phyloP scores from a whole-genome alignment of 768 basidiomycete species.

The Tricholoma bakamatsutake region DNA sequence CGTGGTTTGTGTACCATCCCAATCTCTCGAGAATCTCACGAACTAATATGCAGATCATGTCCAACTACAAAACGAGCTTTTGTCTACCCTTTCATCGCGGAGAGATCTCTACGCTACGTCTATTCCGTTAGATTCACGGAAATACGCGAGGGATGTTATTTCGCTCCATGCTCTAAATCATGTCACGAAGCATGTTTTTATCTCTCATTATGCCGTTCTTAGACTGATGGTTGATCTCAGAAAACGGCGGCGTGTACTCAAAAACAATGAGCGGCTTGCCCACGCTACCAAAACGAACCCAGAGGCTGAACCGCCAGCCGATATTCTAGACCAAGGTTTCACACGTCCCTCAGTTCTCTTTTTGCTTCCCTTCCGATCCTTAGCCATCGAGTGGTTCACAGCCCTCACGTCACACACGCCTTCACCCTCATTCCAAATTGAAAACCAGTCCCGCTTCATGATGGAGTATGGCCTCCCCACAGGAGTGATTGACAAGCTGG shows the following conservation, averaged over 20 bases:
- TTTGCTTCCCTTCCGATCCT: slow-evolving; percentile 89
- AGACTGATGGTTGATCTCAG: slow-evolving; percentile 34
- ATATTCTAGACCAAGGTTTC: slow-evolving; percentile 95
- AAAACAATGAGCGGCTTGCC: slow-evolving; percentile 91
- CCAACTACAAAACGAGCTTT: slow-evolving; percentile 58
- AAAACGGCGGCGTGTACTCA: slow-evolving; percentile 84
- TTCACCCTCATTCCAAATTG: slow-evolving; percentile 69
- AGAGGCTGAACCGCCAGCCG: slow-evolving; percentile 52
- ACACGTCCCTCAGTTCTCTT: slow-evolving; percentile 92
- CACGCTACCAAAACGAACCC: slow-evolving; percentile 55
- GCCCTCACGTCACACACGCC: slow-evolving; percentile 75
- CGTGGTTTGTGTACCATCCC: slow-evolving; percentile 34
- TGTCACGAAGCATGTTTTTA: slow-evolving; percentile 64
- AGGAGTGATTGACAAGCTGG: slow-evolving; percentile 76
- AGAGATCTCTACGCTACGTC: slow-evolving; percentile 75
- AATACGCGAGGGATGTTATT: slow-evolving; percentile 58
- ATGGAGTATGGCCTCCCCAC: slow-evolving; percentile 79
- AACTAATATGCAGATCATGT: slow-evolving; percentile 33
- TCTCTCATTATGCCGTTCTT: background rate
- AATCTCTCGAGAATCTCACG: background rate
- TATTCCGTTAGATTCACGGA: slow-evolving; percentile 58
- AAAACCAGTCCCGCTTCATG: slow-evolving; percentile 80
- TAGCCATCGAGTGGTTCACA: slow-evolving; percentile 77
- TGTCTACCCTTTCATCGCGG: slow-evolving; percentile 61
- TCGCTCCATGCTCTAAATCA: slow-evolving; percentile 85